phyloP scores from a whole-genome alignment of 1,284 basidiomycete genomes.

The Cerioporus squamosus region DNA sequence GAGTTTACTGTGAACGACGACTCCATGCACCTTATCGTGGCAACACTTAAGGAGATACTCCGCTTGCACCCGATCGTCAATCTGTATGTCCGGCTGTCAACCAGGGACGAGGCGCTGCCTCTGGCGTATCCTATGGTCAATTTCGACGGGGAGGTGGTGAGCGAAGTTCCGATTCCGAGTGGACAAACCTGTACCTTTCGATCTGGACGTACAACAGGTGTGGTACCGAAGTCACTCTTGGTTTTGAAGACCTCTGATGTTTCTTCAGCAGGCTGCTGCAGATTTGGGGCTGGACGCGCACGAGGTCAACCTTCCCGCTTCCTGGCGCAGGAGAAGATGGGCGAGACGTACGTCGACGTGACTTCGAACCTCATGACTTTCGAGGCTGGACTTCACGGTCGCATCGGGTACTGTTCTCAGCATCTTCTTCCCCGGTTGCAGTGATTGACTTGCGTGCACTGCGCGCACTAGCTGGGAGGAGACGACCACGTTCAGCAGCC shows the following conservation, averaged over 20 bases:
- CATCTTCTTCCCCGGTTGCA: no score
- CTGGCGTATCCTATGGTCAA: conserved; percentile 33
- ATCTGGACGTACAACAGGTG: conserved; percentile 43
- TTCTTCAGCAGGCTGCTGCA: conserved; percentile 36
- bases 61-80: no score
- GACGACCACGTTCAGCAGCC: no score
- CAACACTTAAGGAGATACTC: no score
- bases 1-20: conserved; percentile 51
- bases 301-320: conserved; percentile 58
- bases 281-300: conserved; percentile 57
- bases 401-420: conserved; percentile 13
- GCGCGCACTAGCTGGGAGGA: no score
- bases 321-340: conserved; percentile 46
- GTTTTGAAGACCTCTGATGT: background rate
- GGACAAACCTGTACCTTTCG: conserved; percentile 40
- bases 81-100: conserved; percentile 16
- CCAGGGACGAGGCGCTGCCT: conserved; percentile 38
- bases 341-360: conserved; percentile 49
- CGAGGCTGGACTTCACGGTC: conserved; percentile 25
- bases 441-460: no score
- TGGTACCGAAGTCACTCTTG: background rate
- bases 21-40: background rate
- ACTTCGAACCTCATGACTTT: conserved; percentile 51
- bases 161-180: conserved; percentile 39
- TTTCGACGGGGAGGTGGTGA: conserved; percentile 35